Base-by-base conservation (phyloP, 2,329 filamentous ascomycete species). In the Aurifilum marmelostoma region DNA sequence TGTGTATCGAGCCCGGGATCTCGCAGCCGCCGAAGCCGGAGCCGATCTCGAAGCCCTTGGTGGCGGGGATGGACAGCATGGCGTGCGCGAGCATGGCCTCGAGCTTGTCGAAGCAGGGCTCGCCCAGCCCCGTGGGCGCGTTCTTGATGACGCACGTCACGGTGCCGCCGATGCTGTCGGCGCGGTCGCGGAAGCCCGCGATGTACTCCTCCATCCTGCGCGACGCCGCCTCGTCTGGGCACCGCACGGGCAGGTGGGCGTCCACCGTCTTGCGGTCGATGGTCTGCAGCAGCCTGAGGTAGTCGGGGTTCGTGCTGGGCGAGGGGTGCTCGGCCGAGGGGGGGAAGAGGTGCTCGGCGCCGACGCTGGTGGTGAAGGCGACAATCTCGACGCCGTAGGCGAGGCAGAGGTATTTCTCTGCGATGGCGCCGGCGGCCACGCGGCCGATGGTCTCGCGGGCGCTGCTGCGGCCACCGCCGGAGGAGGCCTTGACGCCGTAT, bases 371-470 rank as follows among this genome's bases (percentile, higher is more conserved):
- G 72, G 94, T 92, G 77, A 95, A 98, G 73, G 94, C 92, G 67
- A 96, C 91, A 75, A 98, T 97, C 82, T 97, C 93, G 73, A 97
- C 87, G 72, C 92, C 91, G 79, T 97, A 92, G 39, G 92, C 88
- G 67, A 94, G 84, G 71, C 83, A 85, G 47, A 98, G 87, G 84
- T 95, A 97, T 80, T 98, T 97, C 79, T 99, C 95, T 50, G 93
- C 93, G 74, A 98, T 93, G 58, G 94, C 92, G 69, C 94, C 94
- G 27, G 94, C 94, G 64, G 95, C 94, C 29, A 98, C 95, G 74
- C 95, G 88, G 72, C 91, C 93, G 77, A 98, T 97, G 14, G 95
- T 98, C 85, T 98, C 95, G 73, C 95, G 86, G n/a, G 96, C 96
- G 78, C 91, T 94, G 78, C 91, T 94, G 72, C 96, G 88, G 66